Percentiles rank a stretch among this genome's conserved stretches.
Evolutionary conservation across 192 early-diverging fungal genomes (phyloP).

Genomic region (Allomyces macrogynus): DNA sequence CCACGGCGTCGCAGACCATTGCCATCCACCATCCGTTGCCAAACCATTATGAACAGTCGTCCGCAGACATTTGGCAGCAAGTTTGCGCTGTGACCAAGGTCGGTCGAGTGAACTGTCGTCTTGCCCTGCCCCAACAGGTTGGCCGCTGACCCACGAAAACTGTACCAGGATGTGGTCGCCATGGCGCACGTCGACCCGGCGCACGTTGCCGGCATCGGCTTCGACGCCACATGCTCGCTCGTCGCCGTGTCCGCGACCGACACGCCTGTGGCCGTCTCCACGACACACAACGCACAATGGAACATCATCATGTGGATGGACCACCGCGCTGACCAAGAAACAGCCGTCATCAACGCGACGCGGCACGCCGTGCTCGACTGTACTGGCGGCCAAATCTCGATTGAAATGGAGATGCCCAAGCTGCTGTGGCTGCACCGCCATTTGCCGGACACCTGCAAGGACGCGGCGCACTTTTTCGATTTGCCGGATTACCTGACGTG

Average conservation of each 20-base stretch:
- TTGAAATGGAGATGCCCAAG: constrained; percentile 64
- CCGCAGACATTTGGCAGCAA: constrained; percentile 41
- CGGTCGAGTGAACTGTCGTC: constrained; percentile 8
- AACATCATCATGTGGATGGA: constrained; percentile 52
- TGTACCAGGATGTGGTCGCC: constrained; percentile 3
- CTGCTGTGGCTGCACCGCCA: constrained; percentile 42
- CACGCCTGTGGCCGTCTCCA: constrained; percentile 24
- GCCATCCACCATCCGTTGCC: constrained; percentile 17
- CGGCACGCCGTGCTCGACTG: constrained; percentile 31
- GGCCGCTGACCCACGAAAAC: too few species aligned
- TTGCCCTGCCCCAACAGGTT: too few species aligned
- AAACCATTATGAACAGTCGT: constrained; percentile 46
- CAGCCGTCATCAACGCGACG: constrained; percentile 34
- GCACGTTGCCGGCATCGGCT: constrained; percentile 41
- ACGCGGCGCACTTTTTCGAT: constrained; percentile 35
- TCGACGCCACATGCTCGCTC: constrained; percentile 59
- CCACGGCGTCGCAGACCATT: constrained; percentile 7
- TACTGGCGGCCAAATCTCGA: constrained; percentile 41
- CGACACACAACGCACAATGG: constrained; percentile 23
- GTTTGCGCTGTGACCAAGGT: constrained; percentile 12
- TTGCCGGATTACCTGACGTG: constrained; percentile 52
- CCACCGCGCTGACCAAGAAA: constrained; percentile 42
- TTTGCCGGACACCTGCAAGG: constrained; percentile 10
- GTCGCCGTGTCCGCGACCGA: constrained; percentile 28
- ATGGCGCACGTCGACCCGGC: constrained; percentile 8